Conservation (phyloP, 192 early-diverging fungal genomes). For the Podochytrium sp. region DNA sequence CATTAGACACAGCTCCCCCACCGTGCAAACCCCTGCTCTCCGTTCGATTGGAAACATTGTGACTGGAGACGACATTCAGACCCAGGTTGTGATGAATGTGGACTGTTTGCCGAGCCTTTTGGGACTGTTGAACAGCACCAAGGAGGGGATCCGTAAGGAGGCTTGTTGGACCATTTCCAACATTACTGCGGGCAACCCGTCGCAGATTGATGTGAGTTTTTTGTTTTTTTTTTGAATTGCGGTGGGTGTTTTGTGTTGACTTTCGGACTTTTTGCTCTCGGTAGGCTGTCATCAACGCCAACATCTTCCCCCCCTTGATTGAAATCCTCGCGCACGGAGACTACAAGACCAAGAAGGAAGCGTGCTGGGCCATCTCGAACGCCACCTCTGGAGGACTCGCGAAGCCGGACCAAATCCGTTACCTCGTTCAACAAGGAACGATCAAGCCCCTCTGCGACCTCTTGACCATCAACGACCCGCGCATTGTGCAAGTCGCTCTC, state of each 20-base stretch:
- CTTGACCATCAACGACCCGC: conserved; percentile 87
- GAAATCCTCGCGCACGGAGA: conserved; percentile 85
- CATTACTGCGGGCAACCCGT: conserved; percentile 93
- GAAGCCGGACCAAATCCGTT: conserved; percentile 90
- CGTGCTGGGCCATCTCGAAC: conserved; percentile 99
- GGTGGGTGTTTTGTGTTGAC: neutral
- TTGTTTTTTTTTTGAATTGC: conserved; percentile 11
- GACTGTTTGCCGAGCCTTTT: conserved; percentile 84
- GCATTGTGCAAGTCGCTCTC: conserved; percentile 95
- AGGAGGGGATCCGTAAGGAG: conserved; percentile 97
- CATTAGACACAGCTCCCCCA: conserved; percentile 71
- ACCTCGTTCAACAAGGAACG: conserved; percentile 88
- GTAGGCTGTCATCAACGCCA: conserved; percentile 92
- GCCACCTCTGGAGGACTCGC: conserved; percentile 90
- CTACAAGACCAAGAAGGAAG: conserved; percentile 99
- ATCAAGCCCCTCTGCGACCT: conserved; percentile 97
- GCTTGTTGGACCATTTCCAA: conserved; percentile 99
- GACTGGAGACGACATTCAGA: conserved; percentile 97
- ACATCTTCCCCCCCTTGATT: conserved; percentile 90
- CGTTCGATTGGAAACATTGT: conserved; percentile 99
- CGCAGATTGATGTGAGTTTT: conserved; percentile 74
- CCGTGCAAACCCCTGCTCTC: conserved; percentile 95
- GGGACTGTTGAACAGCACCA: conserved; percentile 80
- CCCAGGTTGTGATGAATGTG: conserved; percentile 92
- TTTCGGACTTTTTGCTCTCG: neutral